These are phyloP conservation scores for Aureobasidium melanogenum DNA, from an alignment of 2,329 filamentous ascomycete species.

Conservation along the genomic window DNA sequence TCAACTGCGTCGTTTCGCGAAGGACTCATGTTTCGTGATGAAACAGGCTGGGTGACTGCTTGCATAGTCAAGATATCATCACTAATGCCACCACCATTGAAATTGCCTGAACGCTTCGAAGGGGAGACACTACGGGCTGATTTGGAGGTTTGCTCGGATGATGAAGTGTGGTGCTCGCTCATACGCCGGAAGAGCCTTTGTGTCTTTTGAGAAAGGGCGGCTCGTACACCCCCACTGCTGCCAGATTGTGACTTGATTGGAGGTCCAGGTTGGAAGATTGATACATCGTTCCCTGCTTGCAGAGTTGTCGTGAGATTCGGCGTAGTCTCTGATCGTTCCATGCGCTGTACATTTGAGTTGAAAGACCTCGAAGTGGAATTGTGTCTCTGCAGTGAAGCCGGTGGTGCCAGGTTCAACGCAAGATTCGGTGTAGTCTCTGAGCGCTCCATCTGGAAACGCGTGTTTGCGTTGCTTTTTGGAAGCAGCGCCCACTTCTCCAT, in stretches of 20 bases:
- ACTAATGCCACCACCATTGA: not conserved
- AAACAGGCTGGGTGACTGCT: not conserved
- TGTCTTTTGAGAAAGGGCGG: slow-evolving; percentile 19
- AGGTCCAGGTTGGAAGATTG: not conserved
- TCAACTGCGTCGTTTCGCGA: not conserved
- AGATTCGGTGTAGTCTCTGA: slow-evolving; percentile 8
- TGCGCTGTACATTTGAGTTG: not conserved
- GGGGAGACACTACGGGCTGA: not conserved
- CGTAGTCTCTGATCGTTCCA: slow-evolving; percentile 2
- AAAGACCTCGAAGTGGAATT: not conserved
- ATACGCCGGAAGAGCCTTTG: slow-evolving; percentile 25
- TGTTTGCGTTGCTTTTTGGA: not conserved
- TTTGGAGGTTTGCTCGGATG: not conserved
- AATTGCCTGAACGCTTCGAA: not conserved
- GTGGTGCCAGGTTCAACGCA: not conserved
- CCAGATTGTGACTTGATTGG: not conserved
- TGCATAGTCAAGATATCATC: not conserved
- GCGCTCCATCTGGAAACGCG: not conserved
- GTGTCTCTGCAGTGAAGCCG: not conserved
- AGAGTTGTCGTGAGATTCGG: not conserved
- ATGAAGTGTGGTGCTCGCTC: slow-evolving; percentile 16
- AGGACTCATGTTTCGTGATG: not conserved
- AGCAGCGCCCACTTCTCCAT: not conserved
- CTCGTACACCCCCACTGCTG: not conserved
- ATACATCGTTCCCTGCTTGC: not conserved